phyloP scores from a whole-genome alignment of 148 eudicot genomes.

The Cornus controversa region DNA sequence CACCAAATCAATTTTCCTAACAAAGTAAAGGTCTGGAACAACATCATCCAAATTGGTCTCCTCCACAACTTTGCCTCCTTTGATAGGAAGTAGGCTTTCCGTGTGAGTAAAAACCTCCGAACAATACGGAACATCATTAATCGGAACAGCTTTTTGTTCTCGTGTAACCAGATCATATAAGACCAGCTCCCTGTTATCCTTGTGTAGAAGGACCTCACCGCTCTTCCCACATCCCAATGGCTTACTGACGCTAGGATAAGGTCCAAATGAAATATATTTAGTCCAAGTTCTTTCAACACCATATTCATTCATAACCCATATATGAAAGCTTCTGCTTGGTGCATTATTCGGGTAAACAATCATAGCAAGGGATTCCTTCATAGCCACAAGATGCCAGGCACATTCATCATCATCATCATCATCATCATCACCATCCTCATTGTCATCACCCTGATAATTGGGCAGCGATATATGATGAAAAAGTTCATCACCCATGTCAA shows the following conservation, averaged over 20 bases:
- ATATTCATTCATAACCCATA: not conserved
- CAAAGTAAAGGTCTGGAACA: not conserved
- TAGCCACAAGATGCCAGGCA: not conserved
- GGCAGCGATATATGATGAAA: conserved; percentile 1
- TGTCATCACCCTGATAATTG: not conserved
- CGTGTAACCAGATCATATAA: not conserved
- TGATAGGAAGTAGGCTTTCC: not conserved
- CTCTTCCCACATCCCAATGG: not conserved
- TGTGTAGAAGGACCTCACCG: not conserved
- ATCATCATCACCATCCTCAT: not conserved
- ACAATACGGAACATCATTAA: not conserved
- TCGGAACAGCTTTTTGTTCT: not conserved
- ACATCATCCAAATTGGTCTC: not conserved
- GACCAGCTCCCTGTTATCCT: not conserved
- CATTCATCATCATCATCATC: not conserved
- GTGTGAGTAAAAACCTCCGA: not conserved
- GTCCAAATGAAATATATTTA: not conserved
- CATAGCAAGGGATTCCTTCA: not conserved
- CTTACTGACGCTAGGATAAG: not conserved
- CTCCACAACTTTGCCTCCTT: not conserved
- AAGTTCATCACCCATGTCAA: conserved; percentile 5
- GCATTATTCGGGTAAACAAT: not conserved
- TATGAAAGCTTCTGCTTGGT: not conserved
- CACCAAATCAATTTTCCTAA: not conserved
- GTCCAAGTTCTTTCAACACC: not conserved